These are phyloP conservation scores for Phytophthora citricola DNA, from an alignment of 352 stramenopile genomes.

Conservation along the genomic window DNA sequence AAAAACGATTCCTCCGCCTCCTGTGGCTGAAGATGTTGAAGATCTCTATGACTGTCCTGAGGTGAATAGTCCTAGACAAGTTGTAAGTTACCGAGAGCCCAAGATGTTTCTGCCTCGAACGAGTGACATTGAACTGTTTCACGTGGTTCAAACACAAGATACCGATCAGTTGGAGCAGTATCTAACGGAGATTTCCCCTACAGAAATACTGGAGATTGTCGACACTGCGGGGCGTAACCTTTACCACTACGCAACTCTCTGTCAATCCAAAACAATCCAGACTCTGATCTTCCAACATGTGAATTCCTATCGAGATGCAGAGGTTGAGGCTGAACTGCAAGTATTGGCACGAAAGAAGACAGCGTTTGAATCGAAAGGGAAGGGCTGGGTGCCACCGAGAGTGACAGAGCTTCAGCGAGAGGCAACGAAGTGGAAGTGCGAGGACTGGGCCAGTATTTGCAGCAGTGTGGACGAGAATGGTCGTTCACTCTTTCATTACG, in stretches of 20 bases:
- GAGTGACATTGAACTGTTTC: constrained; percentile 53
- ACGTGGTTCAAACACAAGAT: constrained; percentile 43
- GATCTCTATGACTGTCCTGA: constrained; percentile 32
- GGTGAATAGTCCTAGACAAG: background rate
- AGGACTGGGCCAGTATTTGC: constrained; percentile 44
- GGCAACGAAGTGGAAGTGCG: constrained; percentile 25
- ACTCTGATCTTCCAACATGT: constrained; percentile 46
- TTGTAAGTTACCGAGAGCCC: background rate
- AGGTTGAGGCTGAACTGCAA: constrained; percentile 36
- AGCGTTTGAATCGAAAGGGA: constrained; percentile 25
- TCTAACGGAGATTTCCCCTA: constrained; percentile 30
- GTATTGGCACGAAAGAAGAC: constrained; percentile 43
- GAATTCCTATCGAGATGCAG: constrained; percentile 29
- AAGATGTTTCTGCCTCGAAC: constrained; percentile 47
- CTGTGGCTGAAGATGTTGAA: constrained; percentile 22
- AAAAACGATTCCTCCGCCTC: background rate
- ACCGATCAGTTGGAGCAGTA: constrained; percentile 25
- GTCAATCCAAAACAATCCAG: constrained; percentile 11
- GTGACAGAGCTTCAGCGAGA: constrained; percentile 51
- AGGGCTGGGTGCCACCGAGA: constrained; percentile 49
- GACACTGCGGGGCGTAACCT: constrained; percentile 38
- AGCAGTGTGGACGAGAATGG: constrained; percentile 40
- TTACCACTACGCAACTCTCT: constrained; percentile 66
- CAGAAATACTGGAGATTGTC: constrained; percentile 40
- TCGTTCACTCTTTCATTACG: constrained; percentile 69